Conservation (phyloP, 768 basidiomycete species). For the Termitomyces sp. region DNA sequence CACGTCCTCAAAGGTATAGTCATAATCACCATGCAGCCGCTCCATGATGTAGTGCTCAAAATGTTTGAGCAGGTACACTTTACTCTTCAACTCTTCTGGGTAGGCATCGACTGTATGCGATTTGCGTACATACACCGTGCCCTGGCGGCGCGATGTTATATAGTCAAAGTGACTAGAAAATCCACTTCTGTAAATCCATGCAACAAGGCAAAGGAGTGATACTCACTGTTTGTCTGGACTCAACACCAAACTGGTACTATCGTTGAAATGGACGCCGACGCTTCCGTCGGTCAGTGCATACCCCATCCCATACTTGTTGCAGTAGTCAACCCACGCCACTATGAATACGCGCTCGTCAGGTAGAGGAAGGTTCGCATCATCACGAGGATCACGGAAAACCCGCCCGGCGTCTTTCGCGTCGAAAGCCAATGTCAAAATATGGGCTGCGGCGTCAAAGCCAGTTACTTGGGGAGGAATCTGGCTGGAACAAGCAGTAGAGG, state of each 20-base stretch:
- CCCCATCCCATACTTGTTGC: conserved; percentile 99
- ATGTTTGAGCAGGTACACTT: conserved; percentile 89
- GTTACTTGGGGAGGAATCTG: conserved; percentile 27
- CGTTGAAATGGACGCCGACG: conserved; percentile 95
- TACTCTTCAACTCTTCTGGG: conserved; percentile 81
- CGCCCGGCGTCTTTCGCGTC: conserved; percentile 58
- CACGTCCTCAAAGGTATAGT: conserved; percentile 73
- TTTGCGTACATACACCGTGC: conserved; percentile 66
- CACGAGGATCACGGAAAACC: conserved; percentile 63
- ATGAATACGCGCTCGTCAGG: conserved; percentile 82
- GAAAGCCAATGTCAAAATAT: conserved; percentile 52
- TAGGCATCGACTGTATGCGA: conserved; percentile 64
- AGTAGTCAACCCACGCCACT: conserved; percentile 98
- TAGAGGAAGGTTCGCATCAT: conserved; percentile 40
- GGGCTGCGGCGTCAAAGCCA: conserved; percentile 64
- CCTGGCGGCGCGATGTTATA: conserved; percentile 64
- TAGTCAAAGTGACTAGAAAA: conserved; percentile 79
- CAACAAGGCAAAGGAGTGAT: too few relatives aligned
- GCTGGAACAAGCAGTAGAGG: not conserved
- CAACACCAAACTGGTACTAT: conserved; percentile 82
- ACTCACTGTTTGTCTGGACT: conserved; percentile 84
- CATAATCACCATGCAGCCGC: conserved; percentile 77
- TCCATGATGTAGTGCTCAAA: conserved; percentile 96
- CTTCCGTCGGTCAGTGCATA: conserved; percentile 95
- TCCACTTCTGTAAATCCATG: not conserved